These are phyloP conservation scores for Didymella keratinophila DNA, from an alignment of 2,329 filamentous ascomycete genomes.

Conservation along the genomic window DNA sequence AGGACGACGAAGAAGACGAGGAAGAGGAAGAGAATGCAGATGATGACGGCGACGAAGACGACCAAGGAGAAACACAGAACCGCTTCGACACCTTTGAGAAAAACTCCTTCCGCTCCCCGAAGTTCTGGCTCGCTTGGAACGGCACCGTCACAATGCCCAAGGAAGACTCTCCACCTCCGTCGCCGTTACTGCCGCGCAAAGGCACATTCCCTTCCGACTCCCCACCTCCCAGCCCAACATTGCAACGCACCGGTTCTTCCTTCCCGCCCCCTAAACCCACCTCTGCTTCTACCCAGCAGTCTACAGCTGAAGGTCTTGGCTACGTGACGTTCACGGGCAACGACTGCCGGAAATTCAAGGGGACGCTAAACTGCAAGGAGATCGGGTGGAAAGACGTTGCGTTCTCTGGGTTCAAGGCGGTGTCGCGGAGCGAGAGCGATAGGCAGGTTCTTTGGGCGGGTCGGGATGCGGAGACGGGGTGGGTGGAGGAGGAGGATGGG, in stretches of 20 bases:
- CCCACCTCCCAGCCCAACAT: conserved; percentile 2
- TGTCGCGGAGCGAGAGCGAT: conserved; percentile 28
- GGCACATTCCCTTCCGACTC: background rate
- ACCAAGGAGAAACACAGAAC: conserved; percentile 1
- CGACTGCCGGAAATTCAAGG: conserved; percentile 37
- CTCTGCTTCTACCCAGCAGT: background rate
- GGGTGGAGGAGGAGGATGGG: background rate
- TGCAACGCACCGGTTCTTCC: conserved; percentile 3
- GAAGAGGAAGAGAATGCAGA: background rate
- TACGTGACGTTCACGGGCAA: conserved; percentile 34
- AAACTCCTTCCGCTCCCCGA: conserved; percentile 38
- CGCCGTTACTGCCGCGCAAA: background rate
- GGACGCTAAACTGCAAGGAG: conserved; percentile 29
- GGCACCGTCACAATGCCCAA: conserved; percentile 8
- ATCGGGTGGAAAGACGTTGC: conserved; percentile 34
- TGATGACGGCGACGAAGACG: conserved; percentile 4
- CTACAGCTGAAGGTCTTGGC: conserved; percentile 20
- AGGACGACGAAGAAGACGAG: conserved; percentile 11
- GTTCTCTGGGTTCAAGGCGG: conserved; percentile 30
- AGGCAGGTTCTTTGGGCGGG: conserved; percentile 24
- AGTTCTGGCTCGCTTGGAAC: conserved; percentile 40
- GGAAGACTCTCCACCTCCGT: background rate
- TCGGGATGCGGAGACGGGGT: conserved; percentile 15
- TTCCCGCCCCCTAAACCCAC: conserved; percentile 10
- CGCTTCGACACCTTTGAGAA: conserved; percentile 38